Evolutionary conservation across 352 stramenopile species (phyloP).

Genomic region (Globisporangium abappressorium): DNA sequence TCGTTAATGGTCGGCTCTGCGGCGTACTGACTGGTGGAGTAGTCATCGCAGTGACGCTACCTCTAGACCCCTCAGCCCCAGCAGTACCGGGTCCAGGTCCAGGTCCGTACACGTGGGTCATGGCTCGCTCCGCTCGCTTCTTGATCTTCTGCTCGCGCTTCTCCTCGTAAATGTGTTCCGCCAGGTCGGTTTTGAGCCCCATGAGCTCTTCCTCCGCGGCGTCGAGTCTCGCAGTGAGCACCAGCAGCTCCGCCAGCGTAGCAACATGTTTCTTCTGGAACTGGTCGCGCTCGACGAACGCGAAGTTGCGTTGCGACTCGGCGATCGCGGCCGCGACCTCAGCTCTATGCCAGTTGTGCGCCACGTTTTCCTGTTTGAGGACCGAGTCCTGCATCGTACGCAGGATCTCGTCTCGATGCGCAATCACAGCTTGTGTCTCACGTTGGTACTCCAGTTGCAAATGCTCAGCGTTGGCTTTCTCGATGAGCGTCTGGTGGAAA

Average conservation of each 20-base stretch:
- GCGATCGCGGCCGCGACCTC: slow-evolving; percentile 55
- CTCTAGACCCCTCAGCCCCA: slow-evolving; percentile 8
- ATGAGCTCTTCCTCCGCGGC: slow-evolving; percentile 50
- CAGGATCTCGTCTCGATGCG: slow-evolving; percentile 49
- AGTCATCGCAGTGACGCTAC: neutral
- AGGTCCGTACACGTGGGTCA: slow-evolving; percentile 11
- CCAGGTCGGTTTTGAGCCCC: slow-evolving; percentile 52
- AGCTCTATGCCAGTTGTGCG: slow-evolving; percentile 51
- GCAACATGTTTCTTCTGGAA: slow-evolving; percentile 42
- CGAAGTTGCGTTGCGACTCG: slow-evolving; percentile 69
- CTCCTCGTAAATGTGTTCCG: slow-evolving; percentile 68
- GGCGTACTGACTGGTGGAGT: neutral
- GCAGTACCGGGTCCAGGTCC: neutral
- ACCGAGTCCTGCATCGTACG: slow-evolving; percentile 43
- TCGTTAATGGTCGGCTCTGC: neutral
- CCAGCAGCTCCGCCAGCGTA: slow-evolving; percentile 39
- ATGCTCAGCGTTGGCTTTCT: slow-evolving; percentile 31
- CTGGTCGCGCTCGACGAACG: slow-evolving; percentile 52
- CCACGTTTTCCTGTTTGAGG: slow-evolving; percentile 35
- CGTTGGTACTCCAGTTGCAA: slow-evolving; percentile 23
- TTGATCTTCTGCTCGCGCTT: slow-evolving; percentile 40
- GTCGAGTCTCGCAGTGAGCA: slow-evolving; percentile 43
- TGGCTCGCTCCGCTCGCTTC: slow-evolving; percentile 26
- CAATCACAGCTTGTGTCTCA: slow-evolving; percentile 32
- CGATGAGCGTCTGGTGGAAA: slow-evolving; percentile 26